Percentiles rank a stretch among this genome's conserved stretches.
Evolutionary conservation across 257 asterid species (phyloP).

Genomic region (Jacaranda mimosifolia): DNA sequence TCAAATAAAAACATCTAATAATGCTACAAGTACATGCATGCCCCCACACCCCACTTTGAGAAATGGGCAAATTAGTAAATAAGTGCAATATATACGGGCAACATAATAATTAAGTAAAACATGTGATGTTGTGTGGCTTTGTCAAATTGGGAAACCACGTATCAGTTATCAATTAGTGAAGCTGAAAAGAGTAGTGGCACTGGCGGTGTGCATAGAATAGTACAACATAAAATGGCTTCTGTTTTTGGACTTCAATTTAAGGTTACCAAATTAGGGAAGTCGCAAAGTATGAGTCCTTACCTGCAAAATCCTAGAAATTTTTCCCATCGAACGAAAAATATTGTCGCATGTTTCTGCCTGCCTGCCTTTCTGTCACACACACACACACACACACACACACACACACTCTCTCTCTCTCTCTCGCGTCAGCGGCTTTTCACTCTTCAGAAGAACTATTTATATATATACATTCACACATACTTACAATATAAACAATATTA

Average conservation of each 20-base stretch:
- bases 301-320: conserved; percentile 25
- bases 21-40: too few species aligned
- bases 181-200: background rate
- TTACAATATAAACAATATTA: background rate
- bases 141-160: background rate
- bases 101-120: background rate
- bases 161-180: background rate
- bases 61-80: background rate
- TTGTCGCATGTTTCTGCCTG: background rate
- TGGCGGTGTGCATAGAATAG: background rate
- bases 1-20: too few species aligned
- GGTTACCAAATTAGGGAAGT: conserved; percentile 25
- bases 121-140: background rate
- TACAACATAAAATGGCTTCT: background rate
- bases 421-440: background rate
- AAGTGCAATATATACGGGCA: background rate
- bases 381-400: too few species aligned
- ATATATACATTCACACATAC: background rate
- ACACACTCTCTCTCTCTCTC: too few species aligned
- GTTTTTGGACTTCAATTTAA: background rate
- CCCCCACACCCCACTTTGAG: too few species aligned
- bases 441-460: background rate
- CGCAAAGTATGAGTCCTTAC: conserved; percentile 7
- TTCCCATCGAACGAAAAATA: background rate
- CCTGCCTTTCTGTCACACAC: background rate